phyloP scores from a whole-genome alignment of 306 rosid genomes.

The Vicia villosa region DNA sequence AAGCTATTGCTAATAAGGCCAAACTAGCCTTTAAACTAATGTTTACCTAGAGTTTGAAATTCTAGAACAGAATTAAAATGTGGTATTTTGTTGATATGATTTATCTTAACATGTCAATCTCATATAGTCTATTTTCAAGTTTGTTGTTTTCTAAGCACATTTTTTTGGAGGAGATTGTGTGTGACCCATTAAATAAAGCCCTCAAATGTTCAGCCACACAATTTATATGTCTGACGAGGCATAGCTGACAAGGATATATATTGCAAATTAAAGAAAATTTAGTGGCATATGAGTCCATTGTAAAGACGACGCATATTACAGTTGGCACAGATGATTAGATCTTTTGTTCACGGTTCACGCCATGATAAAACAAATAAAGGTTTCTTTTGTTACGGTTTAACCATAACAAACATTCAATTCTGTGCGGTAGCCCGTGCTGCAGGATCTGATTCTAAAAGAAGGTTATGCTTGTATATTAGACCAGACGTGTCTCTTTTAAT shows the following conservation, averaged over 20 bases:
- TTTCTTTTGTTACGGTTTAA: too few species aligned
- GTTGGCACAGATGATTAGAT: too few species aligned
- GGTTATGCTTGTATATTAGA: not conserved
- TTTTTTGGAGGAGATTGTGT: not conserved
- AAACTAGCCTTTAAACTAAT: not conserved
- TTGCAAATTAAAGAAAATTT: conserved; percentile 28
- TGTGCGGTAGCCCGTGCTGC: too few species aligned
- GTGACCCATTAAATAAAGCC: not conserved
- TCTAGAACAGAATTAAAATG: conserved; percentile 12
- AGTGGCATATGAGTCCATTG: not conserved
- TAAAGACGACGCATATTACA: too few species aligned
- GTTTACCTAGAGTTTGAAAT: not conserved
- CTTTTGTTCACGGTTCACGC: not conserved
- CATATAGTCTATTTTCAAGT: conserved; percentile 11
- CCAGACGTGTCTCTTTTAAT: not conserved
- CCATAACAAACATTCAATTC: too few species aligned
- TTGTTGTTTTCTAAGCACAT: conserved; percentile 13
- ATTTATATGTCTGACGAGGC: conserved; percentile 15
- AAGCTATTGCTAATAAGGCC: not conserved
- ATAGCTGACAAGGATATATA: not conserved
- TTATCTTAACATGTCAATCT: not conserved
- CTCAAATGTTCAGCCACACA: conserved; percentile 5
- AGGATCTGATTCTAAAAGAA: too few species aligned
- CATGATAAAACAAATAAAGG: too few species aligned
- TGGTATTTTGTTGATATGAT: not conserved